Conservation (phyloP, 257 asterid genomes). For the Solanum sejunctum region DNA sequence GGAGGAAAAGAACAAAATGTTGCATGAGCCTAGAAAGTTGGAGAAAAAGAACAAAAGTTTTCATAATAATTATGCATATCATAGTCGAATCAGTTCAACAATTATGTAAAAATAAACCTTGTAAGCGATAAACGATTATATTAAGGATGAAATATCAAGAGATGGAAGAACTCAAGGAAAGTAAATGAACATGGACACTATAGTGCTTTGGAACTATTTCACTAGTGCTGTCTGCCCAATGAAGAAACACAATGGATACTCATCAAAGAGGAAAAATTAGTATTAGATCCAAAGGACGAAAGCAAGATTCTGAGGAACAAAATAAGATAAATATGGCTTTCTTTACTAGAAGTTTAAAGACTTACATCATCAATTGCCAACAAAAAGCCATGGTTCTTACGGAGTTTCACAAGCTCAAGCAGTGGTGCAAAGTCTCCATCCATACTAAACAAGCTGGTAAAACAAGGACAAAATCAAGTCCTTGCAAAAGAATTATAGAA, state of each 20-base stretch:
- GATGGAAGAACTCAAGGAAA: neutral
- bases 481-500: neutral
- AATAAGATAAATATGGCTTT: neutral
- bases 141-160: neutral
- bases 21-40: conserved; percentile 67
- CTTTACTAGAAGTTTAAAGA: conserved; percentile 1
- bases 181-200: neutral
- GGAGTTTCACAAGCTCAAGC: conserved; percentile 72
- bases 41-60: neutral
- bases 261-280: neutral
- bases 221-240: neutral
- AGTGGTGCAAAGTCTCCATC: conserved; percentile 98
- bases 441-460: conserved; percentile 88
- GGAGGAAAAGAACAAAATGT: conserved; percentile 31
- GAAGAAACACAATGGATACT: neutral
- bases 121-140: neutral
- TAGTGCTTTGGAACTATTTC: neutral
- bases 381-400: conserved; percentile 81
- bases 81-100: neutral
- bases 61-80: neutral
- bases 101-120: neutral
- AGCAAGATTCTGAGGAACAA: neutral
- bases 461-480: conserved; percentile 4
- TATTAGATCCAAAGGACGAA: neutral
- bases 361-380: conserved; percentile 95